These are phyloP conservation scores for Fusarium euwallaceae DNA, from an alignment of 2,329 filamentous ascomycete species.

Conservation along the genomic window DNA sequence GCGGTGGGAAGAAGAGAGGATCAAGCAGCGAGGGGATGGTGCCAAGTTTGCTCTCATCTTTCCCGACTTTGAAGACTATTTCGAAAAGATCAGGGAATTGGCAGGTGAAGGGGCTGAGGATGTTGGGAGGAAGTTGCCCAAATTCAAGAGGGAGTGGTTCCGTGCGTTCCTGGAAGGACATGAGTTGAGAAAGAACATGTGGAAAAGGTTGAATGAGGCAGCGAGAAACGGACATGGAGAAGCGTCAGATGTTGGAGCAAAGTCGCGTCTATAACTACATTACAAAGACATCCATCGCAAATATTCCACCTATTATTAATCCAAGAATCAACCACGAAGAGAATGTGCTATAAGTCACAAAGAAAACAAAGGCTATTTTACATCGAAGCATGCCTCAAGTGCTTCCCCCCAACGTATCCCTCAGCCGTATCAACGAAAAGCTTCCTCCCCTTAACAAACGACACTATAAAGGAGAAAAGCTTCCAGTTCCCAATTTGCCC, in stretches of 20 bases:
- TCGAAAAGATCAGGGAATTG: constrained; percentile 66
- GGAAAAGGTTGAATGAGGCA: constrained; percentile 62
- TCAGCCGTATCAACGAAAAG: constrained; percentile 50
- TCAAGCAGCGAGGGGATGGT: constrained; percentile 68
- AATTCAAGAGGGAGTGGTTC: constrained; percentile 60
- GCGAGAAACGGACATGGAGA: constrained; percentile 1
- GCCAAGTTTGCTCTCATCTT: constrained; percentile 67
- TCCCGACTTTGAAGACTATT: constrained; percentile 74
- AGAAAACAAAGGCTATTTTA: constrained; percentile 16
- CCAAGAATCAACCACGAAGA: background rate
- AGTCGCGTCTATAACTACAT: background rate
- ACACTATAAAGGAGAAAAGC: constrained; percentile 49
- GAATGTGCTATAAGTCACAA: background rate
- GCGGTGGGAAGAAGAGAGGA: constrained; percentile 69
- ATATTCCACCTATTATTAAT: background rate
- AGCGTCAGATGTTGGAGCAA: background rate
- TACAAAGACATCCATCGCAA: background rate
- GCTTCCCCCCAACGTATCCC: constrained; percentile 48
- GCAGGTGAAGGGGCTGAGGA: constrained; percentile 60
- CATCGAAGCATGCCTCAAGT: constrained; percentile 47
- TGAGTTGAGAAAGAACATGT: constrained; percentile 68
- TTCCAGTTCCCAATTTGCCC: constrained; percentile 53
- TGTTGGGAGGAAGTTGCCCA: constrained; percentile 58
- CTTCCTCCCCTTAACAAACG: constrained; percentile 51
- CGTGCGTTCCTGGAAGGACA: constrained; percentile 66